Conservation (phyloP, 345 rosid genomes). For the Rhodamnia argentea region DNA sequence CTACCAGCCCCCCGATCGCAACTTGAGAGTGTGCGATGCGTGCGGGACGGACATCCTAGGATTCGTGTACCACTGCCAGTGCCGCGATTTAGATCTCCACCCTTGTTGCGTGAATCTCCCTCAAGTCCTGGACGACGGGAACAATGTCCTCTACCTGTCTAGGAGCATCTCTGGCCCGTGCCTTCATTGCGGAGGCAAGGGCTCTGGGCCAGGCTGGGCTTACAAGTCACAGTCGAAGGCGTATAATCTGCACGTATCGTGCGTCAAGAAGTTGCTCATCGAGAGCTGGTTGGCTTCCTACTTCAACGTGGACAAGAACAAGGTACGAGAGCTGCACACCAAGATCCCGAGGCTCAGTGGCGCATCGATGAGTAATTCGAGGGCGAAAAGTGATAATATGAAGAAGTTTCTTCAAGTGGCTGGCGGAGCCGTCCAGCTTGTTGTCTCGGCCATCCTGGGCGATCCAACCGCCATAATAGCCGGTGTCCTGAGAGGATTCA, state of each 20-base stretch:
- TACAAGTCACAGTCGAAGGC: slow-evolving; percentile 27
- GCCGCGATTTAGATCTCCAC: slow-evolving; percentile 35
- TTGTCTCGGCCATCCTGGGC: slow-evolving; percentile 33
- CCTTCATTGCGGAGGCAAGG: slow-evolving; percentile 25
- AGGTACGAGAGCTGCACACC: slow-evolving; percentile 18
- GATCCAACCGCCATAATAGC: slow-evolving; percentile 31
- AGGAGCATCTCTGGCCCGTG: slow-evolving; percentile 13
- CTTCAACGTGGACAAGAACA: slow-evolving; percentile 16
- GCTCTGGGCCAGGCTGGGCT: slow-evolving; percentile 22
- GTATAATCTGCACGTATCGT: slow-evolving; percentile 37
- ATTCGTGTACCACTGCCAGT: slow-evolving; percentile 28
- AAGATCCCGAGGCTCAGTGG: slow-evolving; percentile 23
- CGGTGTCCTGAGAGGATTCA: slow-evolving; percentile 26
- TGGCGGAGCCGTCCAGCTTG: slow-evolving; percentile 19
- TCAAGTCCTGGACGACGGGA: slow-evolving; percentile 18
- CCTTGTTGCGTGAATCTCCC: slow-evolving; percentile 40
- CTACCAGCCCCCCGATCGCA: slow-evolving; percentile 7
- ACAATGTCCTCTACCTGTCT: slow-evolving; percentile 18
- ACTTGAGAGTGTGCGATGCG: slow-evolving; percentile 18
- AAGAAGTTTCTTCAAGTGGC: slow-evolving; percentile 25
- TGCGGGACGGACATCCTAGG: slow-evolving; percentile 25
- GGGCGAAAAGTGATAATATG: slow-evolving; percentile 3
- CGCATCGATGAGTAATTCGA: background rate
- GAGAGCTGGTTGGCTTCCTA: slow-evolving; percentile 30
- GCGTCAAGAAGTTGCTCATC: slow-evolving; percentile 32